phyloP scores from a whole-genome alignment of 345 rosid species.

The Syzygium grande region DNA sequence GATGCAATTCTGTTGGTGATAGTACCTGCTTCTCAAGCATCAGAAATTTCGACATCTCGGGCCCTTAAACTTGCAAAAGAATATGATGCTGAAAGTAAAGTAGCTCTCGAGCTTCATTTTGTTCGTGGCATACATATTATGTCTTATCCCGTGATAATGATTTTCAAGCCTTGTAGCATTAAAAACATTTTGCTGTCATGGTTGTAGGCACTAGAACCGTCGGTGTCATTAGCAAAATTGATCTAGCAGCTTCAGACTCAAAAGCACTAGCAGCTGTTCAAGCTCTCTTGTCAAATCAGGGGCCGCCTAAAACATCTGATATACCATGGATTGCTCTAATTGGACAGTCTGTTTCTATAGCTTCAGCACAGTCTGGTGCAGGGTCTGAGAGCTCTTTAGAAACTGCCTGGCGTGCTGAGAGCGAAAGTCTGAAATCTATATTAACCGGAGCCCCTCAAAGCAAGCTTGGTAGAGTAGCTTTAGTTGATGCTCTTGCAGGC shows the following conservation, averaged over 20 bases:
- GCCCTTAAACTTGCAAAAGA: slow-evolving; percentile 94
- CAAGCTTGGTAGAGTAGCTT: slow-evolving; percentile 93
- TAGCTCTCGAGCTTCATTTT: not conserved
- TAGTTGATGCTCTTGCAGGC: slow-evolving; percentile 83
- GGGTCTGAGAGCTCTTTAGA: slow-evolving; percentile 81
- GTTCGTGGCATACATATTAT: not conserved
- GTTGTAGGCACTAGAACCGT: slow-evolving; percentile 87
- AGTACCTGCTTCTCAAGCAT: slow-evolving; percentile 82
- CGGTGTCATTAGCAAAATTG: slow-evolving; percentile 87
- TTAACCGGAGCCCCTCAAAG: slow-evolving; percentile 79
- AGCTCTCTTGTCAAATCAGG: slow-evolving; percentile 85
- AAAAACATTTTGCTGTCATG: not conserved
- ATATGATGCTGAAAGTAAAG: slow-evolving; percentile 81
- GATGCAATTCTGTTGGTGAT: slow-evolving; percentile 91
- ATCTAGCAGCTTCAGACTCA: slow-evolving; percentile 80
- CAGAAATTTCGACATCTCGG: slow-evolving; percentile 84
- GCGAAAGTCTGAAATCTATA: slow-evolving; percentile 75
- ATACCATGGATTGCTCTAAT: slow-evolving; percentile 98
- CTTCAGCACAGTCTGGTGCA: slow-evolving; percentile 72
- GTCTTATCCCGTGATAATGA: not conserved
- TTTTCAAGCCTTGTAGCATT: not conserved
- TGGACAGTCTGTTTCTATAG: slow-evolving; percentile 92
- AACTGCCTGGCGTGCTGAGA: slow-evolving; percentile 99
- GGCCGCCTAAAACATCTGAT: slow-evolving; percentile 88
- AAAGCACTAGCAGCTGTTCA: slow-evolving; percentile 97